These are phyloP conservation scores for Gastrolobium bilobum DNA, from an alignment of 306 rosid species.

Conservation along the genomic window DNA sequence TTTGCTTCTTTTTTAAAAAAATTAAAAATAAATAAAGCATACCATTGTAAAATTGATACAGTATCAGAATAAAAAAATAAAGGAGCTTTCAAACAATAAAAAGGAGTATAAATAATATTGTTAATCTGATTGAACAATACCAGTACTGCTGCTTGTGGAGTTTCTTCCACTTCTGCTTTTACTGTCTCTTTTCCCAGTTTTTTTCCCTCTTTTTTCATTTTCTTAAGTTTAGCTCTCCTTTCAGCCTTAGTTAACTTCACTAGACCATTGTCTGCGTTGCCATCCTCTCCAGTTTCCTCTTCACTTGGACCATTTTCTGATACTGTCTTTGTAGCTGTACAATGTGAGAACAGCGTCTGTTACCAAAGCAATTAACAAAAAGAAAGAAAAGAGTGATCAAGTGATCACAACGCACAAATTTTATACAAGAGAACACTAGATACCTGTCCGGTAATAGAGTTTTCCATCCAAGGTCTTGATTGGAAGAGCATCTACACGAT, in stretches of 20 bases:
- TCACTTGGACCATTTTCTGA: conserved; percentile 55
- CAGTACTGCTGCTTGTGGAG: conserved; percentile 86
- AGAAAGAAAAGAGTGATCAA: conserved; percentile 18
- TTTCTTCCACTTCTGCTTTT: conserved; percentile 60
- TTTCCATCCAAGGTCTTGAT: conserved; percentile 84
- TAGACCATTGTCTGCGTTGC: conserved; percentile 54
- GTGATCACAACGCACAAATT: conserved; percentile 27
- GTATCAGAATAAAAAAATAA: neutral
- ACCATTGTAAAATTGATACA: conserved; percentile 11
- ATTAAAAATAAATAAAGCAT: neutral
- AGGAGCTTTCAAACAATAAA: conserved; percentile 6
- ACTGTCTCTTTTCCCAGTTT: conserved; percentile 75
- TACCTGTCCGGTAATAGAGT: conserved; percentile 75
- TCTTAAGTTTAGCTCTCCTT: conserved; percentile 86
- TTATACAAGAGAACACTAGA: neutral
- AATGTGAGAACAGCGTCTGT: conserved; percentile 33
- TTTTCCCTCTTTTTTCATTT: conserved; percentile 72
- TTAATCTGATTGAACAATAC: conserved; percentile 56
- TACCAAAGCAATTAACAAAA: conserved; percentile 7
- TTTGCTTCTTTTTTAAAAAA: neutral
- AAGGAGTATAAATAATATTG: conserved; percentile 29
- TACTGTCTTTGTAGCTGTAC: conserved; percentile 59
- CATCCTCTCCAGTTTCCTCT: conserved; percentile 63
- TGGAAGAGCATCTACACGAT: conserved; percentile 92
- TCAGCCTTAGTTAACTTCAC: conserved; percentile 84